Evolutionary conservation across 208 protist genomes (phyloP).

Genomic region (Wallacemonas rigidus): DNA sequence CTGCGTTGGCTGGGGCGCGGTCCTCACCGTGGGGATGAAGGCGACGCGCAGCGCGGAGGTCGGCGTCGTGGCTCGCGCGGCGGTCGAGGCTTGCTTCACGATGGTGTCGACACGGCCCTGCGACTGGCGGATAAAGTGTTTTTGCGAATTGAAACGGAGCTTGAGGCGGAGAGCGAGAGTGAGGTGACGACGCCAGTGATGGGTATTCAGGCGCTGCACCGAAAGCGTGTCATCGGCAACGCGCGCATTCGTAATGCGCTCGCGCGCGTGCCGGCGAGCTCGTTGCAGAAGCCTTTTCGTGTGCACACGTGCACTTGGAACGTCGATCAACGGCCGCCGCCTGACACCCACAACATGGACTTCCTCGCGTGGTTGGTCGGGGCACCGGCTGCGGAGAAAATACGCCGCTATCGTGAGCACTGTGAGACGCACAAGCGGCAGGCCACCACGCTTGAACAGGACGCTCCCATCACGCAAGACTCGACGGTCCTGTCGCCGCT

Average conservation of each 20-base stretch:
- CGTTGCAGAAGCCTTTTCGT: slow-evolving; percentile 32
- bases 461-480: not conserved
- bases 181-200: slow-evolving; percentile 1
- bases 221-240: slow-evolving; percentile 11
- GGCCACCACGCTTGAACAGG: not conserved
- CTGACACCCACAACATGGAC: slow-evolving; percentile 22
- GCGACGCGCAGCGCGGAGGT: not conserved
- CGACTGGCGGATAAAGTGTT: slow-evolving; percentile 34
- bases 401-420: slow-evolving; percentile 33
- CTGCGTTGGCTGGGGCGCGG: not conserved
- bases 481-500: not conserved
- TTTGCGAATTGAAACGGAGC: slow-evolving; percentile 50
- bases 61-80: not conserved
- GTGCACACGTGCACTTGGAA: slow-evolving; percentile 85
- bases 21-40: not conserved
- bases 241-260: slow-evolving; percentile 43
- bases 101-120: slow-evolving; percentile 28
- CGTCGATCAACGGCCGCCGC: slow-evolving; percentile 64
- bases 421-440: not conserved
- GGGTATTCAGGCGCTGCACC: not conserved
- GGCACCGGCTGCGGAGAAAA: slow-evolving; percentile 30
- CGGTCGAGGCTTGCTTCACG: slow-evolving; percentile 22
- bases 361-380: slow-evolving; percentile 63
- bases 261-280: slow-evolving; percentile 5
- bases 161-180: slow-evolving; percentile 24